These are phyloP conservation scores for Solanum pinnatisectum DNA, from an alignment of 257 asterid genomes.

Conservation along the genomic window DNA sequence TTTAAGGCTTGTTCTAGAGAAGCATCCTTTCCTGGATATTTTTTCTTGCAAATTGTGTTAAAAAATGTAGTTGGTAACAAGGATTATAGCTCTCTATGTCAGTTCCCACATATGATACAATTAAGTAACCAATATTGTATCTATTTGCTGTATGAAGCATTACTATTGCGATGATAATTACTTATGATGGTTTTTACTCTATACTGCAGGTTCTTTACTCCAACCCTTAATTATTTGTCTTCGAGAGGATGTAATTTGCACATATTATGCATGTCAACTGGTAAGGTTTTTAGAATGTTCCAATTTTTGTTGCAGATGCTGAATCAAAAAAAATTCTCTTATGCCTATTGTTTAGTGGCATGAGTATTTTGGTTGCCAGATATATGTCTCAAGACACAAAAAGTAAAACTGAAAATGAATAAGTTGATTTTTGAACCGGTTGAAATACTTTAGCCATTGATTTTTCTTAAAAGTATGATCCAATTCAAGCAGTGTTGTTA, in stretches of 20 bases:
- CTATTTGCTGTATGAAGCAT: not conserved
- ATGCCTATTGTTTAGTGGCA: not conserved
- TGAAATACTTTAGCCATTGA: not conserved
- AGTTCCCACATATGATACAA: not conserved
- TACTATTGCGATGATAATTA: not conserved
- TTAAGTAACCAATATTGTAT: not conserved
- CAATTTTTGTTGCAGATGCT: not conserved
- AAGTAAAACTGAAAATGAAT: not conserved
- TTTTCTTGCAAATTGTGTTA: not conserved
- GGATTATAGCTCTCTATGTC: not conserved
- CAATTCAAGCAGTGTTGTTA: not conserved
- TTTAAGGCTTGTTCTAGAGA: not conserved
- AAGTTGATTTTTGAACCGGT: not conserved
- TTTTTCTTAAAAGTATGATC: not conserved
- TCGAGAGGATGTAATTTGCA: slow-evolving; percentile 52
- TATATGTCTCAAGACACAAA: not conserved
- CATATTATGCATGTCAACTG: slow-evolving; percentile 75
- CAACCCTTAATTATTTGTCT: slow-evolving; percentile 55
- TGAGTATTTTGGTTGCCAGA: not conserved
- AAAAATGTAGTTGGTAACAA: not conserved
- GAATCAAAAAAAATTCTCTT: not conserved
- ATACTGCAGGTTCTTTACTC: slow-evolving; percentile 79
- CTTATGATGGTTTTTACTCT: not conserved
- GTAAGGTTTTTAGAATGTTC: slow-evolving; percentile 23
- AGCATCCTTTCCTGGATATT: not conserved